These are phyloP conservation scores for Gastrolobium bilobum DNA, from an alignment of 306 rosid species.

Conservation along the genomic window DNA sequence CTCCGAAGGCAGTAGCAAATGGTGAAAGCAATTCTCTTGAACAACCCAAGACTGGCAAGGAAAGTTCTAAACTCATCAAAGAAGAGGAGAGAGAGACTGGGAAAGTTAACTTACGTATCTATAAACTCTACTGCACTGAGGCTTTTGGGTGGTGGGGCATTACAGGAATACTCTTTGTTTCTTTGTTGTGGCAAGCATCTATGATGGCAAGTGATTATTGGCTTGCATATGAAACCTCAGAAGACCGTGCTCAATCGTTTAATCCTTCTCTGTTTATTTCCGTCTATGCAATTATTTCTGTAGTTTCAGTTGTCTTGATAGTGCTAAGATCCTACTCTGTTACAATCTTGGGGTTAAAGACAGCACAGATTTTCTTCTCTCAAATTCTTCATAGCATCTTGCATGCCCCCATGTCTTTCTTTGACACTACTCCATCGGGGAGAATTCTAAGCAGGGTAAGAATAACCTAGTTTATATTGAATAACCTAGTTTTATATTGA, in stretches of 20 bases:
- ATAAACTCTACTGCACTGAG: constrained; percentile 90
- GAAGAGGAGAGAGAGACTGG: constrained; percentile 97
- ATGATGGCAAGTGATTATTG: constrained; percentile 88
- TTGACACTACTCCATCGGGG: constrained; percentile 98
- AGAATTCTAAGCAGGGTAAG: constrained; percentile 94
- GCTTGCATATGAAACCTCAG: constrained; percentile 90
- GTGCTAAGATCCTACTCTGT: constrained; percentile 59
- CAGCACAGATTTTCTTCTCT: constrained; percentile 79
- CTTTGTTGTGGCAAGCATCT: constrained; percentile 82
- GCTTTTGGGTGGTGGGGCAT: constrained; percentile 96
- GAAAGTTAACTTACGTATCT: constrained; percentile 73
- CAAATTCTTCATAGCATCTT: constrained; percentile 81
- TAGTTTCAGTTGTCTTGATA: constrained; percentile 58
- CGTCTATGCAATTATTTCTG: constrained; percentile 64
- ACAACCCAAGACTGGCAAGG: constrained; percentile 60
- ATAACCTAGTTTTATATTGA: constrained; percentile 2
- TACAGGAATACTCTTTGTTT: constrained; percentile 54
- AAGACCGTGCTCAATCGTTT: constrained; percentile 63
- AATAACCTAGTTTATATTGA: not conserved
- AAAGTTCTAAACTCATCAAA: constrained; percentile 85
- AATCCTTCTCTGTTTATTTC: constrained; percentile 69
- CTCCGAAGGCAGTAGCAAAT: constrained; percentile 54
- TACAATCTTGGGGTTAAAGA: constrained; percentile 73
- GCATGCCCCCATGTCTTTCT: constrained; percentile 98
- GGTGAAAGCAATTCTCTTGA: constrained; percentile 68